Evolutionary conservation across 2,329 filamentous ascomycete species (phyloP).

Genomic region (Trichoderma breve): DNA sequence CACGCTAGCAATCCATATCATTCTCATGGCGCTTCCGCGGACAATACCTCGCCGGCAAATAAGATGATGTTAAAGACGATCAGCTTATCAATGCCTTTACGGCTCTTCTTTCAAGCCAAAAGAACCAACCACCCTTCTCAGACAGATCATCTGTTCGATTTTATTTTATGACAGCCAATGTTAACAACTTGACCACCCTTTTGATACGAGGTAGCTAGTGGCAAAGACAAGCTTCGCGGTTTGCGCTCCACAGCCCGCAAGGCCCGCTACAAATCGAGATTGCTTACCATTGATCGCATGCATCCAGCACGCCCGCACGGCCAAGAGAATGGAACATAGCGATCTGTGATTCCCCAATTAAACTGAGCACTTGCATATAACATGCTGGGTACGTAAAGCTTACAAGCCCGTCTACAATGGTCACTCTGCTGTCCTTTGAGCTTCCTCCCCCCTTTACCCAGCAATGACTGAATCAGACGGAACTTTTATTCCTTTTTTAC

Average conservation of each 20-base stretch:
- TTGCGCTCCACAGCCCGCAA: not conserved
- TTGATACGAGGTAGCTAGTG: conserved; percentile 1
- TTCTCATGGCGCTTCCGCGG: not conserved
- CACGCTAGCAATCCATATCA: not conserved
- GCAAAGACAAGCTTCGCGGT: conserved; percentile 10
- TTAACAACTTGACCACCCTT: no score
- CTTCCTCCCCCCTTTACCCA: not conserved
- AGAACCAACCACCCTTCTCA: not conserved
- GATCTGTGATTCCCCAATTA: not conserved
- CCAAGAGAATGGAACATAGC: not conserved
- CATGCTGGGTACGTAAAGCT: not conserved
- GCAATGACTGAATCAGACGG: not conserved
- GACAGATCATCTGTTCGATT: not conserved
- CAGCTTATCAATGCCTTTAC: not conserved
- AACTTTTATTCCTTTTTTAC: not conserved
- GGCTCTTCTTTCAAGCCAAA: not conserved
- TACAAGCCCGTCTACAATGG: not conserved
- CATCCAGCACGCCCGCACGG: not conserved
- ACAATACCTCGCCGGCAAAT: not conserved
- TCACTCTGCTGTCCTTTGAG: not conserved
- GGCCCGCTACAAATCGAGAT: conserved; percentile 14
- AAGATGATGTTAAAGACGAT: not conserved
- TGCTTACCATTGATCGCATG: not conserved
- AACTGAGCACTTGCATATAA: not conserved
- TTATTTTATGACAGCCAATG: not conserved